These are phyloP conservation scores for Cladobotryum protrusum DNA, from an alignment of 2,329 filamentous ascomycete species.

Conservation along the genomic window DNA sequence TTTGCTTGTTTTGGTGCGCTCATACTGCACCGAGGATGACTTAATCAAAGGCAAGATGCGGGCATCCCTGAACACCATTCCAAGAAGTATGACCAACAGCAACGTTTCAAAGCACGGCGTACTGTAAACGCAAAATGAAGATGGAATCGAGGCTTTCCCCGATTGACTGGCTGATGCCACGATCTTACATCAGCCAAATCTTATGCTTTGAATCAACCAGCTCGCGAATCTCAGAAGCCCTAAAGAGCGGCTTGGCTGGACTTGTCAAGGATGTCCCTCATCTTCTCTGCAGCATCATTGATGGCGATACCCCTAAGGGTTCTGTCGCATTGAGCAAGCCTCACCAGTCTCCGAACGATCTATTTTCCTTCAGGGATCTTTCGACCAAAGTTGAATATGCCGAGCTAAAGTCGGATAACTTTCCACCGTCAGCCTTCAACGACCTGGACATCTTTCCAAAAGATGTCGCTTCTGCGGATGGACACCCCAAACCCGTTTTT, in stretches of 20 bases:
- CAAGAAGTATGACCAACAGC: no score
- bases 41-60: no score
- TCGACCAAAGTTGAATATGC: neutral
- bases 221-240: slow-evolving; percentile 3
- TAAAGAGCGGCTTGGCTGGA: slow-evolving; percentile 1
- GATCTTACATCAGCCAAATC: slow-evolving; percentile 6
- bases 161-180: slow-evolving; percentile 9
- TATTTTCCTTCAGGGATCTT: neutral
- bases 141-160: neutral
- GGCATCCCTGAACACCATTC: no score
- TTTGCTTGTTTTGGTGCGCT: no score
- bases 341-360: neutral
- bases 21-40: no score
- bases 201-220: slow-evolving; percentile 6
- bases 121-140: no score
- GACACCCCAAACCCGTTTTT: neutral
- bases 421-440: neutral
- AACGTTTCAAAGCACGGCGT: no score
- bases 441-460: no score
- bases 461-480: neutral
- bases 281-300: slow-evolving; percentile 3
- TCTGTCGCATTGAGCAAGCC: slow-evolving; percentile 2
- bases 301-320: neutral
- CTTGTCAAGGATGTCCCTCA: slow-evolving; percentile 1
- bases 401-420: neutral